Percentiles rank a stretch among this genome's conserved stretches.
These are phyloP conservation scores for Metschnikowia drakensbergensis DNA, from an alignment of 805 yeast genomes.

Conservation along the genomic window DNA sequence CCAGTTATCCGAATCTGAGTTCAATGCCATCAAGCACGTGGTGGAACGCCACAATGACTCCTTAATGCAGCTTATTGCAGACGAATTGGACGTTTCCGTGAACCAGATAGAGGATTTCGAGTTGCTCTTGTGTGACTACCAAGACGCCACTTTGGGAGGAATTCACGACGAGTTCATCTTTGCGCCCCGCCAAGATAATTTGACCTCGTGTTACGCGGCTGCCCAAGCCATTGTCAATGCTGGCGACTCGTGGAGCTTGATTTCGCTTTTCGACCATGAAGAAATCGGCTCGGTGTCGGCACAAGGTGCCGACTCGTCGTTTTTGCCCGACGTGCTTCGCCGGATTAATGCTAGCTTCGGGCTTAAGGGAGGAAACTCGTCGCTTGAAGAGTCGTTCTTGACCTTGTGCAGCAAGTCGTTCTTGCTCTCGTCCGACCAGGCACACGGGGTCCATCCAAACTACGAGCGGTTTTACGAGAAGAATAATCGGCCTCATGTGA, in stretches of 20 bases:
- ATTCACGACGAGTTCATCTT: slow-evolving; percentile 85
- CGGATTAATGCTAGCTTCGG: slow-evolving; percentile 49
- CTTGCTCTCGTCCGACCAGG: slow-evolving; percentile 89
- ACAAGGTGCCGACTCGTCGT: slow-evolving; percentile 94
- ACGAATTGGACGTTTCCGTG: slow-evolving; percentile 49
- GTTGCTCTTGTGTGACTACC: slow-evolving; percentile 78
- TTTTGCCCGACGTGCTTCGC: slow-evolving; percentile 72
- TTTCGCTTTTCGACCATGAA: slow-evolving; percentile 91
- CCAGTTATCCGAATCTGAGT: slow-evolving; percentile 49
- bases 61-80: slow-evolving; percentile 64
- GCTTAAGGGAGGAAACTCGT: slow-evolving; percentile 43
- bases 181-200: slow-evolving; percentile 87
- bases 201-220: slow-evolving; percentile 82
- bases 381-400: slow-evolving; percentile 18
- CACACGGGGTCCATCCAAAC: slow-evolving; percentile 96
- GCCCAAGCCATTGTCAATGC: slow-evolving; percentile 64
- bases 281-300: slow-evolving; percentile 92
- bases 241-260: slow-evolving; percentile 48
- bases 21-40: slow-evolving; percentile 60
- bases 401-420: slow-evolving; percentile 49
- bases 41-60: slow-evolving; percentile 74
- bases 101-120: slow-evolving; percentile 87
- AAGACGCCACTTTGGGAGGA: slow-evolving; percentile 82
- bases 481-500: slow-evolving; percentile 74
- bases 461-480: slow-evolving; percentile 73